These are phyloP conservation scores for Choiromyces venosus DNA, from an alignment of 495 filamentous ascomycete species.

Conservation along the genomic window DNA sequence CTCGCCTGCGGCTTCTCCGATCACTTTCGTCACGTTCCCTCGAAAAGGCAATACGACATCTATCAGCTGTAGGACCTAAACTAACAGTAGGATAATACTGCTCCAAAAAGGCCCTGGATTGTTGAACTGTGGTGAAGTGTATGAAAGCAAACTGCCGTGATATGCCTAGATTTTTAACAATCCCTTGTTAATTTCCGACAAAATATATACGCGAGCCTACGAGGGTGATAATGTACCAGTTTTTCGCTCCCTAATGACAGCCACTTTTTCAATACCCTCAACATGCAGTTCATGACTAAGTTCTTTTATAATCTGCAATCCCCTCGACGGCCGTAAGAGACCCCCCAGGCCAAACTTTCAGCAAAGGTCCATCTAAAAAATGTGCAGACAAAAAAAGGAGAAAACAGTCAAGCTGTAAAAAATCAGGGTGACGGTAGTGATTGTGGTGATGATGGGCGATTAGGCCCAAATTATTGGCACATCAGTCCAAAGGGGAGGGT, in stretches of 20 bases:
- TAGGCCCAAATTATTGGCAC: background rate
- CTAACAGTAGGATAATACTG: constrained; percentile 59
- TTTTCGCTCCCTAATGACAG: constrained; percentile 61
- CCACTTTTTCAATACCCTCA: constrained; percentile 57
- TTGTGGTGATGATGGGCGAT: constrained; percentile 31
- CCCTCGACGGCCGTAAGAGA: constrained; percentile 24
- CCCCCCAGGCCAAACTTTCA: constrained; percentile 41
- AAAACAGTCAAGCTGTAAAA: constrained; percentile 20
- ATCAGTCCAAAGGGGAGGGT: constrained; percentile 40
- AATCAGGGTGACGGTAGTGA: constrained; percentile 9
- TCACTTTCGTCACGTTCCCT: constrained; percentile 53
- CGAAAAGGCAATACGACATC: constrained; percentile 42
- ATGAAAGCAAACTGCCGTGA: constrained; percentile 65
- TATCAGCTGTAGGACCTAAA: constrained; percentile 48
- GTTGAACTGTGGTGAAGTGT: constrained; percentile 55
- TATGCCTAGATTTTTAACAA: constrained; percentile 46
- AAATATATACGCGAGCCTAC: background rate
- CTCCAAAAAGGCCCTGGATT: constrained; percentile 63
- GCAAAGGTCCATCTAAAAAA: constrained; percentile 40
- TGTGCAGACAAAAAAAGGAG: constrained; percentile 15
- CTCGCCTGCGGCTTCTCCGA: constrained; percentile 52
- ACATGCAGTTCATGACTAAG: constrained; percentile 56
- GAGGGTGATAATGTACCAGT: constrained; percentile 52
- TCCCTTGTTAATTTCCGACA: constrained; percentile 13
- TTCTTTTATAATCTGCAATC: constrained; percentile 57